These are phyloP conservation scores for Zasmidium cellare DNA, from an alignment of 2,329 filamentous ascomycete genomes.

Conservation along the genomic window DNA sequence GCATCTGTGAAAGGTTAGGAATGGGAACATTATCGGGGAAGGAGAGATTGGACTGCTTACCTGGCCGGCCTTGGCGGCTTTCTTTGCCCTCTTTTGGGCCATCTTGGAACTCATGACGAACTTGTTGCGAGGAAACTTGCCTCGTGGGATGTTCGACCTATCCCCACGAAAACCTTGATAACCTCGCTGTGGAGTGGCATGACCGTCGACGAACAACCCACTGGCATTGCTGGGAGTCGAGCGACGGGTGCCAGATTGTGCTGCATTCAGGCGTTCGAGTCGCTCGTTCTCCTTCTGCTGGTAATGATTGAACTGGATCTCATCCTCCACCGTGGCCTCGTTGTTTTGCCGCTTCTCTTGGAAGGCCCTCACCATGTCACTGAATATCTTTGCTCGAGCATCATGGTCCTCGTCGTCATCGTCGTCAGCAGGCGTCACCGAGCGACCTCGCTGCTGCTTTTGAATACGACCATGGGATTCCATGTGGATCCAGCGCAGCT, in stretches of 20 bases:
- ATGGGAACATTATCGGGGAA: too few relatives aligned
- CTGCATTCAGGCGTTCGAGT: background rate
- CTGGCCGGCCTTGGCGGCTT: background rate
- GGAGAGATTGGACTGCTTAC: background rate
- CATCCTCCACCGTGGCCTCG: background rate
- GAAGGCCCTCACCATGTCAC: conserved; percentile 31
- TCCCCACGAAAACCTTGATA: background rate
- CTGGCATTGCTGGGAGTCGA: background rate
- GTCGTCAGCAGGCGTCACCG: background rate
- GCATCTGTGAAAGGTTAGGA: background rate
- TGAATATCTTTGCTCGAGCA: background rate
- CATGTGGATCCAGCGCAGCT: background rate
- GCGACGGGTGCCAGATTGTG: background rate
- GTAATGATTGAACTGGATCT: background rate
- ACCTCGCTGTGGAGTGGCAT: background rate
- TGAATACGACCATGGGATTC: background rate
- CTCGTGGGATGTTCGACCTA: background rate
- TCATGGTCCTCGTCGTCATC: background rate
- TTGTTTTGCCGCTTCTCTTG: conserved; percentile 13
- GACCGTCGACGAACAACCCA: background rate
- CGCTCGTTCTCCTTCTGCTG: background rate
- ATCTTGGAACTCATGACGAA: background rate
- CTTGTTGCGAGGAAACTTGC: background rate
- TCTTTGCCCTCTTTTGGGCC: background rate
- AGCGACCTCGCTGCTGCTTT: background rate